These are phyloP conservation scores for Pyracantha coccinea DNA, from an alignment of 331 rosid genomes.

Conservation along the genomic window DNA sequence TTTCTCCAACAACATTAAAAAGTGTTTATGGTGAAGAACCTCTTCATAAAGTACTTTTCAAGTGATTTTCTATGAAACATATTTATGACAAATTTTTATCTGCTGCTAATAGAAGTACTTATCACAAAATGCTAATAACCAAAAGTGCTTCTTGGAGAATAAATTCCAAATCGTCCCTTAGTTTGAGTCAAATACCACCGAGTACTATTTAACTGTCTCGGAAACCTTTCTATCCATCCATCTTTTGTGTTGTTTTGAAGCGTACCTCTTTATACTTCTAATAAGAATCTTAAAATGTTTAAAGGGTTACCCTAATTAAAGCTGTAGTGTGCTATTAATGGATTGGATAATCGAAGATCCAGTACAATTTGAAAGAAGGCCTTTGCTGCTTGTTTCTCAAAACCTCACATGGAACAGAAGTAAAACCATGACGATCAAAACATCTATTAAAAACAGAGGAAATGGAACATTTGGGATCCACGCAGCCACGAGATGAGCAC, in stretches of 20 bases:
- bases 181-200: not conserved
- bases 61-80: not conserved
- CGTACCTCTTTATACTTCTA: not conserved
- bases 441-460: not conserved
- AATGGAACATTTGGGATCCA: not conserved
- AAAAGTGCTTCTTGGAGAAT: not conserved
- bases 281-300: not conserved
- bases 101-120: not conserved
- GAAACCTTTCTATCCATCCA: not conserved
- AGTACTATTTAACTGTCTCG: too few species aligned
- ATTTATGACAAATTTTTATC: too few species aligned
- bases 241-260: not conserved
- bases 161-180: not conserved
- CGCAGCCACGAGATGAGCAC: conserved; percentile 17
- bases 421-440: not conserved
- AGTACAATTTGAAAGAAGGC: too few species aligned
- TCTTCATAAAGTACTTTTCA: not conserved
- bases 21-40: not conserved
- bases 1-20: too few species aligned
- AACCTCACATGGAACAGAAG: not conserved
- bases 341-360: too few species aligned
- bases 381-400: not conserved
- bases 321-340: not conserved
- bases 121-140: not conserved
- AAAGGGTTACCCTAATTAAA: not conserved